A percentile compares a stretch with the other conserved stretches of the same genome.
Conservation (phyloP, 495 filamentous ascomycete genomes). For the Corynascus novoguineensis region DNA sequence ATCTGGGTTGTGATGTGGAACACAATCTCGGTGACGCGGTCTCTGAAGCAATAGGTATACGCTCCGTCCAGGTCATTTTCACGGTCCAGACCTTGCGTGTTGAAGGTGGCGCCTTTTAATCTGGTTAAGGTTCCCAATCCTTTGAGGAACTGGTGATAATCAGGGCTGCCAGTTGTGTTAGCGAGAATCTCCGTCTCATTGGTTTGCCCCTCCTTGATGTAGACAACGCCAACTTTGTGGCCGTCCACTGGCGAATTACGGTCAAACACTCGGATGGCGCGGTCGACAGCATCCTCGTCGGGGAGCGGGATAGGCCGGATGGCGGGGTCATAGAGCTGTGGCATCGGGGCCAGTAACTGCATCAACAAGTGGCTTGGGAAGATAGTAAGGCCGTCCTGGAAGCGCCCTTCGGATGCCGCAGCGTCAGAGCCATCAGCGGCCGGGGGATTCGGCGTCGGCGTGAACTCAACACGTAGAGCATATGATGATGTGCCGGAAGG, state of each 20-base stretch:
- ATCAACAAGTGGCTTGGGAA: conserved; percentile 82
- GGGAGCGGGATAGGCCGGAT: conserved; percentile 72
- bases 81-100: conserved; percentile 87
- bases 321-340: conserved; percentile 49
- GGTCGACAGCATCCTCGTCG: conserved; percentile 70
- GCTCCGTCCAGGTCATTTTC: conserved; percentile 71
- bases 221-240: conserved; percentile 92
- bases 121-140: conserved; percentile 74
- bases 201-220: conserved; percentile 77
- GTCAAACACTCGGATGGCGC: conserved; percentile 77
- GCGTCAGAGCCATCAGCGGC: conserved; percentile 41
- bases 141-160: conserved; percentile 78
- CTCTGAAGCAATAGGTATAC: conserved; percentile 86
- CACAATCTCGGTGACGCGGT: conserved; percentile 88
- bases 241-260: conserved; percentile 86
- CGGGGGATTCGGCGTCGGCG: conserved; percentile 62
- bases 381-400: conserved; percentile 44
- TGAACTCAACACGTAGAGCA: conserved; percentile 66
- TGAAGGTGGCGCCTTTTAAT: conserved; percentile 77
- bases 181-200: conserved; percentile 75
- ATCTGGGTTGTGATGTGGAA: conserved; percentile 96
- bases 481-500: conserved; percentile 79
- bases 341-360: conserved; percentile 69
- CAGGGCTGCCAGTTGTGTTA: conserved; percentile 74
- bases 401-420: conserved; percentile 36